Conservation (phyloP, 441 rosid species). For the Dalechampia spathulata region DNA sequence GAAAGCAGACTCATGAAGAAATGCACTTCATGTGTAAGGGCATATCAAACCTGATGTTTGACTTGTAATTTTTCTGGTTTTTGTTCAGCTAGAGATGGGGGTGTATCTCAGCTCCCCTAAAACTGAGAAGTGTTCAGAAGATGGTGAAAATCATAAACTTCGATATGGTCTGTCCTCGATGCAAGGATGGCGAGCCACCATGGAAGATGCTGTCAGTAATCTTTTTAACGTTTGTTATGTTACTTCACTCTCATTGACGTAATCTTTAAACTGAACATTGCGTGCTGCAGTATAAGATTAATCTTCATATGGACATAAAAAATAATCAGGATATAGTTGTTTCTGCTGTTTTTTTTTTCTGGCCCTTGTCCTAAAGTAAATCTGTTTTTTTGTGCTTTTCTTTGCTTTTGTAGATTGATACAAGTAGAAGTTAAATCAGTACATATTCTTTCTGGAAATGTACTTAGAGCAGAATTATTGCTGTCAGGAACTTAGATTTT, state of each 20-base stretch:
- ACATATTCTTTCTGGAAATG: neutral
- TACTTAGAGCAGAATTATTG: neutral
- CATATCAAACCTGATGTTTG: too few species aligned
- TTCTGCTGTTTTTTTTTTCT: neutral
- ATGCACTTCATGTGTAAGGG: too few species aligned
- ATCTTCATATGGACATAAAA: neutral
- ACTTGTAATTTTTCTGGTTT: too few species aligned
- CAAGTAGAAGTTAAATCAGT: neutral
- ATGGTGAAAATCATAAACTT: conserved; percentile 67
- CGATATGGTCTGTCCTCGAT: conserved; percentile 84
- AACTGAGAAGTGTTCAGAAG: conserved; percentile 79
- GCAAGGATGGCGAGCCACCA: conserved; percentile 97
- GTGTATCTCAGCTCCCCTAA: conserved; percentile 85
- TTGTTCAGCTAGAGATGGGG: conserved; percentile 44
- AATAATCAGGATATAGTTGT: neutral
- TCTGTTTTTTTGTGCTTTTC: neutral
- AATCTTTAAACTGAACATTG: neutral
- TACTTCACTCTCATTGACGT: neutral
- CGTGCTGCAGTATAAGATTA: neutral
- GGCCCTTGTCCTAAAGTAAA: too few species aligned
- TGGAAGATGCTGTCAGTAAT: conserved; percentile 94
- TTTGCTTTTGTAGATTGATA: neutral
- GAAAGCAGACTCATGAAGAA: too few species aligned
- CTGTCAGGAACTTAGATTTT: neutral
- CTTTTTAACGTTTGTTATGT: neutral